Percentiles rank a stretch among this genome's conserved stretches.
These are phyloP conservation scores for Fusarium subglutinans DNA, from an alignment of 2,329 filamentous ascomycete genomes.

Conservation along the genomic window DNA sequence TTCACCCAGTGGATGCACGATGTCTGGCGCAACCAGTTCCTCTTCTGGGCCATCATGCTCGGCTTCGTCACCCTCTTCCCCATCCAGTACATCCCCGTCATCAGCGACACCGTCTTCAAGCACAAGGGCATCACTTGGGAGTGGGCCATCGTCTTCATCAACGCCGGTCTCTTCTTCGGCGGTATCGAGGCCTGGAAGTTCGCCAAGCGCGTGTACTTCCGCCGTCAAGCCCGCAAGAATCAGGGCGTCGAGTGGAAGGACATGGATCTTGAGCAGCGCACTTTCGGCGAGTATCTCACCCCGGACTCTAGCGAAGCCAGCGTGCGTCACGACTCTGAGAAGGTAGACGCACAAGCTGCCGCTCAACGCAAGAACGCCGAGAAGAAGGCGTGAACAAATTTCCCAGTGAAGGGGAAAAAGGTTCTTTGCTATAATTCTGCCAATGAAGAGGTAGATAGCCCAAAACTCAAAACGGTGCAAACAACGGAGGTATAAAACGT, in stretches of 20 bases:
- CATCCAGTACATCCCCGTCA: conserved; percentile 66
- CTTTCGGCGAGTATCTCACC: conserved; percentile 51
- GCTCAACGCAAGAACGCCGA: conserved; percentile 12
- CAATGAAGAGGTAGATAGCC: background rate
- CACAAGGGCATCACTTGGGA: conserved; percentile 70
- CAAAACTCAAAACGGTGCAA: conserved; percentile 8
- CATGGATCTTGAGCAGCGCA: conserved; percentile 52
- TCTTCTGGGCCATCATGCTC: conserved; percentile 69
- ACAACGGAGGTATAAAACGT: conserved; percentile 16
- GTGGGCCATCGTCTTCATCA: conserved; percentile 68
- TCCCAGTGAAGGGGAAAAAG: background rate
- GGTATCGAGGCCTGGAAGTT: conserved; percentile 70
- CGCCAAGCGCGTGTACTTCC: conserved; percentile 59
- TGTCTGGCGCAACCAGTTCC: conserved; percentile 77
- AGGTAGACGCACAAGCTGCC: conserved; percentile 26
- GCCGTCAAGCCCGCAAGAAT: conserved; percentile 36
- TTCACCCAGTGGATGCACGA: conserved; percentile 74
- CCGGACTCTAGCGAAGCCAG: conserved; percentile 42
- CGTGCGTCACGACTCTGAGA: conserved; percentile 40
- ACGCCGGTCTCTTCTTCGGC: conserved; percentile 63
- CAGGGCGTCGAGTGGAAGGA: conserved; percentile 48
- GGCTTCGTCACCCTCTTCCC: conserved; percentile 61
- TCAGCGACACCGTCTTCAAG: conserved; percentile 68
- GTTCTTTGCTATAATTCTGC: background rate
- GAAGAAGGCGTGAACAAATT: conserved; percentile 36